Percentiles rank a stretch among this genome's conserved stretches.
Evolutionary conservation across 768 basidiomycete genomes (phyloP).

Genomic region (Glaciozyma antarctica): DNA sequence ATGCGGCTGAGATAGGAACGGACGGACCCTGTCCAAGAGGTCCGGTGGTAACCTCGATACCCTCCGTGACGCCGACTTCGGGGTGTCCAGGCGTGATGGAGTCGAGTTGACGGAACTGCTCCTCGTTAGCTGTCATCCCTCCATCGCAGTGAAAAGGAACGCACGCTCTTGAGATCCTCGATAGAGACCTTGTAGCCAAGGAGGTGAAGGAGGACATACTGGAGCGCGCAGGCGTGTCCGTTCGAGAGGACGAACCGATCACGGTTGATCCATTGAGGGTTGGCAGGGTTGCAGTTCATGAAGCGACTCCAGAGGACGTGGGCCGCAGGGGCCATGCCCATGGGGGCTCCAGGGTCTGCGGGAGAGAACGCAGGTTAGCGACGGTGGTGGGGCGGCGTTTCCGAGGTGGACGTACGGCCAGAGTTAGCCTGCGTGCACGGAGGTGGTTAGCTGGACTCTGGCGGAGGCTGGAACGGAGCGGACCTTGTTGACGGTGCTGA

Average conservation of each 20-base stretch:
- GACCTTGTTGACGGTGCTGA: constrained; percentile 34
- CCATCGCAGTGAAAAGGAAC: background rate
- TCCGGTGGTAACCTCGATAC: constrained; percentile 75
- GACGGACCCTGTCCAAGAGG: constrained; percentile 67
- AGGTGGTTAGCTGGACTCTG: constrained; percentile 3
- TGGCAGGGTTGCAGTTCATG: constrained; percentile 78
- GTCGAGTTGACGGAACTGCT: constrained; percentile 71
- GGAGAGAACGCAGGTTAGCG: background rate
- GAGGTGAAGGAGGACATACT: constrained; percentile 71
- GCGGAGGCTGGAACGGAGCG: too few species aligned
- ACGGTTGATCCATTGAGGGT: constrained; percentile 87
- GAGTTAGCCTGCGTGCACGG: constrained; percentile 62
- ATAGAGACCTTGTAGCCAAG: constrained; percentile 82
- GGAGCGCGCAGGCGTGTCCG: constrained; percentile 81
- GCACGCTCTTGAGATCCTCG: constrained; percentile 69
- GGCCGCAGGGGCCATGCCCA: constrained; percentile 82
- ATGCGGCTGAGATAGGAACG: background rate
- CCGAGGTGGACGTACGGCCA: constrained; percentile 53
- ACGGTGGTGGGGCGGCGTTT: too few species aligned
- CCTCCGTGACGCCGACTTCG: constrained; percentile 61
- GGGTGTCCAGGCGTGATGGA: constrained; percentile 92
- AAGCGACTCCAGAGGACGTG: constrained; percentile 77
- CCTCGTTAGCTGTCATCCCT: too few species aligned
- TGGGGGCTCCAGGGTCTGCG: constrained; percentile 56
- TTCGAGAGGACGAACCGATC: constrained; percentile 96